These are phyloP conservation scores for Fusarium nodosum DNA, from an alignment of 2,329 filamentous ascomycete species.

Conservation along the genomic window DNA sequence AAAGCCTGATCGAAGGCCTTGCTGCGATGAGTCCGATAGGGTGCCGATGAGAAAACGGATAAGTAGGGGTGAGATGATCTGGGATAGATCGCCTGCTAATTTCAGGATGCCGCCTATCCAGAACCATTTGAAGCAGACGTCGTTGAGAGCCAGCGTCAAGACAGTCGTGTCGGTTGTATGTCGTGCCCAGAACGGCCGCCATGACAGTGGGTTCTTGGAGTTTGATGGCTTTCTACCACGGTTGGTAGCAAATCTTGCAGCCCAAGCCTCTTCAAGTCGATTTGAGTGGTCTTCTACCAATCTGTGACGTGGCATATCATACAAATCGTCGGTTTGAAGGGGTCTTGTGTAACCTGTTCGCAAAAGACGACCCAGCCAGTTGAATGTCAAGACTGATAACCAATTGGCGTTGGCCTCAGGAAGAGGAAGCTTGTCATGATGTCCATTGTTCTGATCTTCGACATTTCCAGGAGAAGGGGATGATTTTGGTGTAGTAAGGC, in stretches of 20 bases:
- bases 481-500: conserved; percentile 11
- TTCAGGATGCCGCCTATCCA: conserved; percentile 51
- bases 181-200: conserved; percentile 48
- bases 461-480: conserved; percentile 14
- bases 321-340: conserved; percentile 28
- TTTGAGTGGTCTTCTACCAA: conserved; percentile 31
- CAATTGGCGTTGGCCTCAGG: conserved; percentile 28
- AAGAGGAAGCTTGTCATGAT: conserved; percentile 7
- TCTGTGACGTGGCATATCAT: conserved; percentile 27
- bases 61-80: conserved; percentile 30
- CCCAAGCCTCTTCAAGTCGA: conserved; percentile 30
- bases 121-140: conserved; percentile 51
- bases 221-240: background rate
- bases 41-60: conserved; percentile 33
- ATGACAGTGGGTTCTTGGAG: background rate
- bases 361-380: conserved; percentile 23
- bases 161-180: conserved; percentile 46
- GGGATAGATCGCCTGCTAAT: conserved; percentile 45
- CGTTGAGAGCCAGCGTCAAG: conserved; percentile 49
- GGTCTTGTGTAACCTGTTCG: conserved; percentile 31
- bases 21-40: conserved; percentile 23
- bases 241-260: conserved; percentile 9
- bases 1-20: conserved; percentile 22
- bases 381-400: conserved; percentile 28
- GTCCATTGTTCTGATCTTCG: conserved; percentile 1